Evolutionary conservation across 2,329 filamentous ascomycete genomes (phyloP).

Genomic region (Aspergillus quadrilineatus): DNA sequence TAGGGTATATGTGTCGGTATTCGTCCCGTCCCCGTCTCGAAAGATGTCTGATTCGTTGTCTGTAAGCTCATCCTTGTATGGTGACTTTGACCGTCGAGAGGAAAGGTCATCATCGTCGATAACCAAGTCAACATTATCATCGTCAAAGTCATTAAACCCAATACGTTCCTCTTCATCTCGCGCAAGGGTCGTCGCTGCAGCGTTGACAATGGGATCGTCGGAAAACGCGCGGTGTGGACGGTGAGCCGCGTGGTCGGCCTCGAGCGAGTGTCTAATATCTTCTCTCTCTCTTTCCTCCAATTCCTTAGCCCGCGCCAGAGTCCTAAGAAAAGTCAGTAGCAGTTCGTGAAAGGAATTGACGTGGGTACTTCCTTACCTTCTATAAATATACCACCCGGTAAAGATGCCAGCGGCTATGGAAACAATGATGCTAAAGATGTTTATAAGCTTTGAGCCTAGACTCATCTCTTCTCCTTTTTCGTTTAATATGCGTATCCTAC

Average conservation of each 20-base stretch:
- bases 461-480: slow-evolving; percentile 83
- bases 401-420: slow-evolving; percentile 68
- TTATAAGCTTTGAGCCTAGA: slow-evolving; percentile 71
- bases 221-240: slow-evolving; percentile 36
- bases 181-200: slow-evolving; percentile 41
- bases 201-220: slow-evolving; percentile 41
- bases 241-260: slow-evolving; percentile 36
- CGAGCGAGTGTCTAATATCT: slow-evolving; percentile 36
- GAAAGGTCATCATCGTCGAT: slow-evolving; percentile 48
- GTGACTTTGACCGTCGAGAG: slow-evolving; percentile 27
- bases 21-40: slow-evolving; percentile 40
- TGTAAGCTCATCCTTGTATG: slow-evolving; percentile 56
- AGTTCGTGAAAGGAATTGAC: no score
- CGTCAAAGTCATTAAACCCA: slow-evolving; percentile 42
- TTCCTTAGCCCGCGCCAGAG: slow-evolving; percentile 49
- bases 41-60: slow-evolving; percentile 54
- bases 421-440: slow-evolving; percentile 76
- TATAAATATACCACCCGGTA: slow-evolving; percentile 85
- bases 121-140: slow-evolving; percentile 41
- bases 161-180: slow-evolving; percentile 46
- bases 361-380: slow-evolving; percentile 43
- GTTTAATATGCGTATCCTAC: slow-evolving; percentile 76
- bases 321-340: slow-evolving; percentile 32
- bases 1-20: slow-evolving; percentile 42
- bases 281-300: slow-evolving; percentile 49